Percentiles rank a stretch among this genome's conserved stretches.
Conservation (phyloP, 2,329 filamentous ascomycete genomes). For the Chalaropsis ovoidea region DNA sequence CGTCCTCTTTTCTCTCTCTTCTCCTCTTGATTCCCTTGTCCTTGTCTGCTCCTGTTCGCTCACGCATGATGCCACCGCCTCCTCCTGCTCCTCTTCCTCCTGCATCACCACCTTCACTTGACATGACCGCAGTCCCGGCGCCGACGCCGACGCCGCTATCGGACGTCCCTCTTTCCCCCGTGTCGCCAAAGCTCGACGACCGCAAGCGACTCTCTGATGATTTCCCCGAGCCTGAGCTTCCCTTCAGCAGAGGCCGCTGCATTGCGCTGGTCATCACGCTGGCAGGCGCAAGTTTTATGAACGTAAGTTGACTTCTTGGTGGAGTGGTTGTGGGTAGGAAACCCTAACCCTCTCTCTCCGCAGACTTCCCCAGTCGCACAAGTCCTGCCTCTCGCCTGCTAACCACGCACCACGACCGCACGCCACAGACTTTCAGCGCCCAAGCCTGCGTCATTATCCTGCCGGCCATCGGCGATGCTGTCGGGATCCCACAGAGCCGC, state of each 20-base stretch:
- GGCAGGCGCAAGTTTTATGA: conserved; percentile 47
- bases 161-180: neutral
- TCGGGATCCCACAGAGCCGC: conserved; percentile 47
- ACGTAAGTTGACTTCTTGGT: conserved; percentile 33
- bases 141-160: neutral
- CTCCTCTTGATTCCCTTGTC: neutral
- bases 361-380: no score
- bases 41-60: neutral
- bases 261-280: conserved; percentile 47
- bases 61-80: neutral
- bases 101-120: conserved; percentile 2
- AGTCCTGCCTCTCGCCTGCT: neutral
- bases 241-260: conserved; percentile 42
- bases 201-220: conserved; percentile 9
- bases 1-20: conserved; percentile 8
- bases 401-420: neutral
- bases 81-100: neutral
- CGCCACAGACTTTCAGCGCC: conserved; percentile 42
- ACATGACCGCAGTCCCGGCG: neutral
- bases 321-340: neutral
- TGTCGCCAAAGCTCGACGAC: neutral
- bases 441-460: conserved; percentile 54
- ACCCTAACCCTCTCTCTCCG: neutral
- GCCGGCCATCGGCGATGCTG: conserved; percentile 48
- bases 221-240: conserved; percentile 27